phyloP scores from a whole-genome alignment of 495 filamentous ascomycete species.

The Aspergillus asperescens region DNA sequence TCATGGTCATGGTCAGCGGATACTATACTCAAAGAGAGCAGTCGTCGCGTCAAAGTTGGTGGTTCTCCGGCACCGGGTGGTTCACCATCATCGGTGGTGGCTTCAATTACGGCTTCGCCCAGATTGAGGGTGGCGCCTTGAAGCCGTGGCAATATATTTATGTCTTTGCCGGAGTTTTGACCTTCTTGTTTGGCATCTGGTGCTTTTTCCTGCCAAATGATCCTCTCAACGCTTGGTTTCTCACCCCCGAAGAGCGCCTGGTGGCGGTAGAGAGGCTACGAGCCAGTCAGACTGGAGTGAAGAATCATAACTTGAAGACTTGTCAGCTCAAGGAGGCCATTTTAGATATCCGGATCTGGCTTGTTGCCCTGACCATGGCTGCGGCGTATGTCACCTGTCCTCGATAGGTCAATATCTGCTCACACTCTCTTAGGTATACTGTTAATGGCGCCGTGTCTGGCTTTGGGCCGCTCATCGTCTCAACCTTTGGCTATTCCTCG shows the following conservation, averaged over 20 bases:
- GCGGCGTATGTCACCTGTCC: slow-evolving; percentile 48
- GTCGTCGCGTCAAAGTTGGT: slow-evolving; percentile 61
- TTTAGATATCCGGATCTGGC: slow-evolving; percentile 47
- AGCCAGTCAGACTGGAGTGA: slow-evolving; percentile 47
- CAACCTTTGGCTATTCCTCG: slow-evolving; percentile 63
- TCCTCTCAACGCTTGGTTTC: slow-evolving; percentile 50
- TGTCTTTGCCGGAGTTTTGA: slow-evolving; percentile 57
- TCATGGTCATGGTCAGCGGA: slow-evolving; percentile 59
- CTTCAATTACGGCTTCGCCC: slow-evolving; percentile 65
- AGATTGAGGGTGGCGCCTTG: slow-evolving; percentile 52
- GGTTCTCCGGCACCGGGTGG: slow-evolving; percentile 61
- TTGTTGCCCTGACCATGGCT: slow-evolving; percentile 54
- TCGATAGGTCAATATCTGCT: too few species aligned
- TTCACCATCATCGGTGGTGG: slow-evolving; percentile 65
- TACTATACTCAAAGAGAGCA: slow-evolving; percentile 69
- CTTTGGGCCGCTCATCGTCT: slow-evolving; percentile 69
- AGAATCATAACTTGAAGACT: slow-evolving; percentile 48
- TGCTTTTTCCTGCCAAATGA: slow-evolving; percentile 55
- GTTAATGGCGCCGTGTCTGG: slow-evolving; percentile 74
- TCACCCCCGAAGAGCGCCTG: slow-evolving; percentile 44
- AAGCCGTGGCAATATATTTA: slow-evolving; percentile 66
- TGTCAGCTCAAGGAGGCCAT: slow-evolving; percentile 46
- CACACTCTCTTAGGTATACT: slow-evolving; percentile 61
- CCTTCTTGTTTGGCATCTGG: slow-evolving; percentile 58
- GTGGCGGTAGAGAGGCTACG: slow-evolving; percentile 51